phyloP scores from a whole-genome alignment of 1,284 basidiomycete genomes.

The Papiliotrema flavescens region DNA sequence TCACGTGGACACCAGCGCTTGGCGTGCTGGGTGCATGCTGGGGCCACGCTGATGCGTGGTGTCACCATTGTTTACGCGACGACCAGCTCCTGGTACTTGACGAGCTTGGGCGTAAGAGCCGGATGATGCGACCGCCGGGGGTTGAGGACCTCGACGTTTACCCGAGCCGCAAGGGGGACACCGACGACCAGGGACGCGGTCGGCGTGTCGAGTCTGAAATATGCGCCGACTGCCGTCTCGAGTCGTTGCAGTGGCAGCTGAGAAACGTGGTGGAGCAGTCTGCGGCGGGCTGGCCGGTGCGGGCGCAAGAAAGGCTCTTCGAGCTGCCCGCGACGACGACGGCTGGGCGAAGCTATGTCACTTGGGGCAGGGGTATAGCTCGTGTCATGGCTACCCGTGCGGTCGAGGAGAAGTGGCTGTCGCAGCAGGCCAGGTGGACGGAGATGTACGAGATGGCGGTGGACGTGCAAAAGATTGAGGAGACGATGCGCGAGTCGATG shows the following conservation, averaged over 20 bases:
- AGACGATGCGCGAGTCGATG: background rate
- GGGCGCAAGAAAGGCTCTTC: background rate
- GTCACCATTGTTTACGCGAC: background rate
- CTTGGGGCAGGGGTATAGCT: constrained; percentile 6
- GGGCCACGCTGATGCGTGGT: background rate
- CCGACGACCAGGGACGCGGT: background rate
- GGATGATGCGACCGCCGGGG: background rate
- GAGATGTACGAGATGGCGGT: constrained; percentile 12
- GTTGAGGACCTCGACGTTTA: background rate
- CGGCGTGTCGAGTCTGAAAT: background rate
- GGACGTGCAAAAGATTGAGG: constrained; percentile 16
- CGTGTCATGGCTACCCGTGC: constrained; percentile 7
- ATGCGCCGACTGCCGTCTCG: background rate
- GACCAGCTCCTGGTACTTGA: background rate
- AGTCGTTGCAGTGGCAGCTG: background rate
- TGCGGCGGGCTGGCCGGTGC: background rate
- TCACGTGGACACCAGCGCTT: background rate
- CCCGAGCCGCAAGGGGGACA: background rate
- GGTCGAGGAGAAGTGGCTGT: constrained; percentile 25
- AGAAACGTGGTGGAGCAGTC: background rate
- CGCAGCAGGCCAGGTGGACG: constrained; percentile 22
- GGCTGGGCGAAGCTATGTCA: constrained; percentile 9
- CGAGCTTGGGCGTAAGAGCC: background rate
- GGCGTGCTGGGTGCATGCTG: background rate
- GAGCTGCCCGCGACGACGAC: background rate